phyloP scores from a whole-genome alignment of 768 basidiomycete genomes.

The Butyriboletus loyo region DNA sequence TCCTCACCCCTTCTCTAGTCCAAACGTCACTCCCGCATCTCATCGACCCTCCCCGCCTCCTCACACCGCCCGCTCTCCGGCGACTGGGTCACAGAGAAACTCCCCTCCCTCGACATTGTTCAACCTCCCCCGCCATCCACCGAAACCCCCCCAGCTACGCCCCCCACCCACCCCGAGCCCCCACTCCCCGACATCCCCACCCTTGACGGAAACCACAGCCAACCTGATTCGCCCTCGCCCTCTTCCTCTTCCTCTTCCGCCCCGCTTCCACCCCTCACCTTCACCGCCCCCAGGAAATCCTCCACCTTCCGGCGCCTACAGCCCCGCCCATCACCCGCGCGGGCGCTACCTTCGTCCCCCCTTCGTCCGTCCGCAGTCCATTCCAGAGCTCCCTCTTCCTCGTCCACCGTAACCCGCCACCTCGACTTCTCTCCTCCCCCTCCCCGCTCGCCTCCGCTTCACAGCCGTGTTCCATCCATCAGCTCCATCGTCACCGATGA shows the following conservation, averaged over 20 bases:
- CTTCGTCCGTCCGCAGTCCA: slow-evolving; percentile 29
- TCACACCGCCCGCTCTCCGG: slow-evolving; percentile 7
- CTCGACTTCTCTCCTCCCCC: slow-evolving; percentile 21
- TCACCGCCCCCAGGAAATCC: slow-evolving; percentile 26
- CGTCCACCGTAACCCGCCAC: slow-evolving; percentile 21
- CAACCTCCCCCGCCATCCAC: neutral
- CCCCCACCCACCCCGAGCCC: neutral
- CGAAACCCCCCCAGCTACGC: neutral
- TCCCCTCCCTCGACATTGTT: slow-evolving; percentile 1
- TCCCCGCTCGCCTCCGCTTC: slow-evolving; percentile 26
- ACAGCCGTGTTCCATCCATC: slow-evolving; percentile 34
- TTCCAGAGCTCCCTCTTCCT: slow-evolving; percentile 16
- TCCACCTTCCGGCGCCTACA: slow-evolving; percentile 57
- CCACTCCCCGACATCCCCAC: neutral
- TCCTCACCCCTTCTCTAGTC: slow-evolving; percentile 31
- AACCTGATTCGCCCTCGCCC: slow-evolving; percentile 2
- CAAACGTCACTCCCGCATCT: slow-evolving; percentile 45
- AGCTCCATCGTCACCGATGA: slow-evolving; percentile 19
- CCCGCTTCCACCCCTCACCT: neutral
- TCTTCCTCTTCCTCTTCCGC: slow-evolving; percentile 12
- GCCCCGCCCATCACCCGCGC: slow-evolving; percentile 26
- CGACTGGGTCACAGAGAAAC: slow-evolving; percentile 25
- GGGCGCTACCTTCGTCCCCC: slow-evolving; percentile 33
- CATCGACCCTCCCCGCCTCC: slow-evolving; percentile 29
- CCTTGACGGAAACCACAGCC: slow-evolving; percentile 8